Conservation (phyloP, 305 asterid genomes). For the Fraxinus sp. region DNA sequence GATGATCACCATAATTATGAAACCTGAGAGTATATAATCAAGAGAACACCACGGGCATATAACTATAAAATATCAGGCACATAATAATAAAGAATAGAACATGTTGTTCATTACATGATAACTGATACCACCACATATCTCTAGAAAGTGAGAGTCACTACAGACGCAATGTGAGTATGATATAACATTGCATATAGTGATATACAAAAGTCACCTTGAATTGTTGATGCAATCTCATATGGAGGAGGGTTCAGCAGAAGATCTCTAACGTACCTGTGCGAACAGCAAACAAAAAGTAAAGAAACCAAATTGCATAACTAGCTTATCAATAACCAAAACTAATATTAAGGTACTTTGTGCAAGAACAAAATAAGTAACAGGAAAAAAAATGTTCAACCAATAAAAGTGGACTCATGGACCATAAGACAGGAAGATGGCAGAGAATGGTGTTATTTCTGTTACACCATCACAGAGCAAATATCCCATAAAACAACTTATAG, state of each 20-base stretch:
- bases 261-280: slow-evolving; percentile 75
- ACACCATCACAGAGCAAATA: neutral
- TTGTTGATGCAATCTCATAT: slow-evolving; percentile 69
- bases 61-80: neutral
- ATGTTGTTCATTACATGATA: neutral
- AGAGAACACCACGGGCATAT: neutral
- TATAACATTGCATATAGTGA: neutral
- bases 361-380: neutral
- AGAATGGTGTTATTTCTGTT: neutral
- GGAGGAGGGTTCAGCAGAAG: slow-evolving; percentile 96
- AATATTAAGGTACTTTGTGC: neutral
- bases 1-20: neutral
- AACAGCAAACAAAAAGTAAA: slow-evolving; percentile 21
- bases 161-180: neutral
- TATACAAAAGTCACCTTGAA: slow-evolving; percentile 56
- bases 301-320: slow-evolving; percentile 13
- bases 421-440: neutral
- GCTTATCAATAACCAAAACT: neutral
- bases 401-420: neutral
- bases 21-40: neutral
- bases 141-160: neutral
- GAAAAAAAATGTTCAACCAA: neutral
- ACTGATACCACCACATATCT: neutral
- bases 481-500: neutral
- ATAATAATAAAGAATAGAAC: neutral